These are phyloP conservation scores for Aspergillus diversus DNA, from an alignment of 495 filamentous ascomycete species.

Conservation along the genomic window DNA sequence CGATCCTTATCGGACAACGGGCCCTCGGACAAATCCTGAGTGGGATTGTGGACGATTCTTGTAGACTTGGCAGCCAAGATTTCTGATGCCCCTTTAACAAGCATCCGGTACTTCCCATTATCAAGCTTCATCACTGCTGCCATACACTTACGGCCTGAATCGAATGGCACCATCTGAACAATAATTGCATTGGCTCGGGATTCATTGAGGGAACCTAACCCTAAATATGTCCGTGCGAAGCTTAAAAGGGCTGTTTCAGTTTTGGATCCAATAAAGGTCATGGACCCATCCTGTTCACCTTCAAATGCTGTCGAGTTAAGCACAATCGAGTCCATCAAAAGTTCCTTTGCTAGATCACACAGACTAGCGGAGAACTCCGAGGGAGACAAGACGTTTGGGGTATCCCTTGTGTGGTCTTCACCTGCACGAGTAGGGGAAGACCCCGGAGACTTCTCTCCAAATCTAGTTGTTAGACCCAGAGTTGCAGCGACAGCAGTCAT, in stretches of 20 bases:
- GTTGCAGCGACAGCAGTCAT: slow-evolving; percentile 87
- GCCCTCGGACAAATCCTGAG: slow-evolving; percentile 54
- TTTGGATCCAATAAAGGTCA: slow-evolving; percentile 83
- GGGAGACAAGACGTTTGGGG: slow-evolving; percentile 48
- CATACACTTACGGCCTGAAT: slow-evolving; percentile 89
- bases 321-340: slow-evolving; percentile 75
- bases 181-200: slow-evolving; percentile 70
- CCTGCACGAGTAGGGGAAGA: slow-evolving; percentile 11
- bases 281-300: slow-evolving; percentile 67
- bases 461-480: slow-evolving; percentile 67
- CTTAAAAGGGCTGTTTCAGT: slow-evolving; percentile 83
- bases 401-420: slow-evolving; percentile 14
- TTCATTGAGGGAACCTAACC: slow-evolving; percentile 70
- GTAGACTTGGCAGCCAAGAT: slow-evolving; percentile 77
- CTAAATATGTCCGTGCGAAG: slow-evolving; percentile 76
- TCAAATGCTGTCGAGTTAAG: slow-evolving; percentile 92
- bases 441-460: slow-evolving; percentile 59
- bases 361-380: slow-evolving; percentile 65
- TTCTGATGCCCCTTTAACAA: slow-evolving; percentile 89
- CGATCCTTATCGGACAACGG: slow-evolving; percentile 62
- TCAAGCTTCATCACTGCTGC: slow-evolving; percentile 70
- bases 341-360: slow-evolving; percentile 57
- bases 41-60: slow-evolving; percentile 72
- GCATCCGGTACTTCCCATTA: slow-evolving; percentile 70
- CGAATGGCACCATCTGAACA: slow-evolving; percentile 80